Percentiles rank a stretch among this genome's conserved stretches.
These are phyloP conservation scores for Boletus subparvulus DNA, from an alignment of 768 basidiomycete genomes.

Conservation along the genomic window DNA sequence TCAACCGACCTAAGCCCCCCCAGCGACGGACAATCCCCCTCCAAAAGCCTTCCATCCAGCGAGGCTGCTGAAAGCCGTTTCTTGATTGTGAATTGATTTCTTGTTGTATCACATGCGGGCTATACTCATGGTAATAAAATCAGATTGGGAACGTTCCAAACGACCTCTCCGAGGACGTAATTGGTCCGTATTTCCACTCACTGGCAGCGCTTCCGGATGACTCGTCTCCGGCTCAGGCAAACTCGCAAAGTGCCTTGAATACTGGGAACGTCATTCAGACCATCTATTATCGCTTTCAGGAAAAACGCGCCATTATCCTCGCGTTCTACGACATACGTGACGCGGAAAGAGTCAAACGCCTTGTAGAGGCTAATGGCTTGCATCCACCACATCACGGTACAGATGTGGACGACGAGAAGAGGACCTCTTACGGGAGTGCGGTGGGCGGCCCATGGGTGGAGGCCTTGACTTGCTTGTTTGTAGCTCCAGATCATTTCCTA, in stretches of 20 bases:
- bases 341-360: slow-evolving; percentile 45
- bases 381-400: neutral
- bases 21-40: slow-evolving; percentile 23
- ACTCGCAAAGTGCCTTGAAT: slow-evolving; percentile 11
- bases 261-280: slow-evolving; percentile 46
- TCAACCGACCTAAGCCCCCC: slow-evolving; percentile 28
- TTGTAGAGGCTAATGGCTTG: slow-evolving; percentile 34
- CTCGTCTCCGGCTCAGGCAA: slow-evolving; percentile 4
- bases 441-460: slow-evolving; percentile 17
- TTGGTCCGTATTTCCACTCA: slow-evolving; percentile 31
- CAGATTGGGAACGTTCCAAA: slow-evolving; percentile 43
- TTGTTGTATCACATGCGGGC: neutral
- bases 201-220: slow-evolving; percentile 21
- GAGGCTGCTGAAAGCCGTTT: slow-evolving; percentile 31
- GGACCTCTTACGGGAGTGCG: neutral
- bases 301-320: slow-evolving; percentile 52
- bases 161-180: slow-evolving; percentile 30
- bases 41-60: slow-evolving; percentile 3
- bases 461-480: slow-evolving; percentile 43
- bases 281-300: slow-evolving; percentile 52
- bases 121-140: slow-evolving; percentile 13
- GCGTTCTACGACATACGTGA: slow-evolving; percentile 63
- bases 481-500: slow-evolving; percentile 45
- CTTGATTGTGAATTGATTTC: slow-evolving; percentile 29
- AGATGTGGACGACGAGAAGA: slow-evolving; percentile 9